A percentile compares a stretch with the other conserved stretches of the same genome.
Evolutionary conservation across 1,284 basidiomycete genomes (phyloP).

Genomic region (Peniophora sp.): DNA sequence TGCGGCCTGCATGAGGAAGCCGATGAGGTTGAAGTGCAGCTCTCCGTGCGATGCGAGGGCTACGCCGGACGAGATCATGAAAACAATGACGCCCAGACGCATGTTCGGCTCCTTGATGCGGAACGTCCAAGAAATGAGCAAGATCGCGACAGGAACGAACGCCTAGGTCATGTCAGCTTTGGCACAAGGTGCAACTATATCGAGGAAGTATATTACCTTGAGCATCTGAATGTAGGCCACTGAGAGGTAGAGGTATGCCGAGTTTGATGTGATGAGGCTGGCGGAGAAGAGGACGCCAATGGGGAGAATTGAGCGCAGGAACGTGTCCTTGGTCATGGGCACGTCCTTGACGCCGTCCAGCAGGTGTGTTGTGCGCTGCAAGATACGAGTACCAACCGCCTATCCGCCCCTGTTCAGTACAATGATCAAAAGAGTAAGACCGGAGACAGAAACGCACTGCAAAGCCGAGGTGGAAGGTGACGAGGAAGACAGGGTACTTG

Average conservation of each 20-base stretch:
- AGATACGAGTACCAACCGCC: slow-evolving; percentile 84
- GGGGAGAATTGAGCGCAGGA: slow-evolving; percentile 84
- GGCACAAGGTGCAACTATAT: not conserved
- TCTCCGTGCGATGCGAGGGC: slow-evolving; percentile 87
- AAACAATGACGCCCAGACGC: slow-evolving; percentile 77
- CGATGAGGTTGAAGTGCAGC: slow-evolving; percentile 76
- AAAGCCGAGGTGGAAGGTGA: slow-evolving; percentile 82
- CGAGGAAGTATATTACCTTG: slow-evolving; percentile 48
- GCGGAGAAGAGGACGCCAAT: slow-evolving; percentile 91
- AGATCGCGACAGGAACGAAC: slow-evolving; percentile 93
- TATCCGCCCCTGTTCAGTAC: slow-evolving; percentile 17
- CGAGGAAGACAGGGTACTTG: slow-evolving; percentile 82
- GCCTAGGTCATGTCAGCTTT: slow-evolving; percentile 48
- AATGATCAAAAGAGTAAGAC: slow-evolving; percentile 3
- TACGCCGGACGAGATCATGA: slow-evolving; percentile 88
- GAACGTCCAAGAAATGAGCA: slow-evolving; percentile 90
- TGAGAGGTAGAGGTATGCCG: slow-evolving; percentile 87
- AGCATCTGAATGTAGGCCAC: slow-evolving; percentile 98
- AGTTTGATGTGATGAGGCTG: slow-evolving; percentile 89
- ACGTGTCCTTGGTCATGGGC: slow-evolving; percentile 78
- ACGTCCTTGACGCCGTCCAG: slow-evolving; percentile 89
- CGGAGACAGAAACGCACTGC: slow-evolving; percentile 44
- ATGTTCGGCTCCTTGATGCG: slow-evolving; percentile 84
- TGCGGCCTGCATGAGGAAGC: slow-evolving; percentile 80
- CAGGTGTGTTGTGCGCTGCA: slow-evolving; percentile 83